phyloP scores from a whole-genome alignment of 2,329 filamentous ascomycete species.

The Colletotrichum siamense region DNA sequence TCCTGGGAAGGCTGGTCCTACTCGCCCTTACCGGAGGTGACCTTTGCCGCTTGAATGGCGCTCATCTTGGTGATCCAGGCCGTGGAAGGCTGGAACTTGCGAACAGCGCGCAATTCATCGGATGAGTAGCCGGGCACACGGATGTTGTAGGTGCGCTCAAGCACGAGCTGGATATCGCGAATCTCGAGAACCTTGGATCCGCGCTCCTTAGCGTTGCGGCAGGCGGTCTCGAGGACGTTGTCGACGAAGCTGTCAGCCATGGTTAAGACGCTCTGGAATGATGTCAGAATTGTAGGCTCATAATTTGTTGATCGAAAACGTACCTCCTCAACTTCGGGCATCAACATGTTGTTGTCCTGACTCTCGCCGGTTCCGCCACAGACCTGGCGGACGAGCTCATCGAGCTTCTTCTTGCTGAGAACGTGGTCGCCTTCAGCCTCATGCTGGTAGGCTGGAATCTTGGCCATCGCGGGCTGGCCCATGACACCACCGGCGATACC shows the following conservation, averaged over 20 bases:
- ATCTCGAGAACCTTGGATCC: constrained; percentile 90
- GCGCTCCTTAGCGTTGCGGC: constrained; percentile 90
- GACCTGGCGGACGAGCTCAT: constrained; percentile 93
- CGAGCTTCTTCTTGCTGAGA: constrained; percentile 96
- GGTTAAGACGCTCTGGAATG: constrained; percentile 76
- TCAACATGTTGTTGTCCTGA: constrained; percentile 78
- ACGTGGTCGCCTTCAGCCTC: constrained; percentile 93
- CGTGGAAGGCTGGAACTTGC: constrained; percentile 87
- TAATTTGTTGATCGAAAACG: constrained; percentile 26
- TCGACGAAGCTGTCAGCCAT: constrained; percentile 96
- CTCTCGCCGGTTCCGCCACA: constrained; percentile 78
- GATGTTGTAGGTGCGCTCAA: constrained; percentile 88
- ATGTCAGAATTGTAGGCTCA: not conserved
- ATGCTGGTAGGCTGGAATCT: constrained; percentile 82
- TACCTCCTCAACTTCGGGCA: constrained; percentile 96
- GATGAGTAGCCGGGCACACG: constrained; percentile 93
- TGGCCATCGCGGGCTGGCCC: constrained; percentile 83
- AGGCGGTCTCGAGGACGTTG: constrained; percentile 84
- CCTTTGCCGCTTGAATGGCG: constrained; percentile 93
- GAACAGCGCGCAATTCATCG: constrained; percentile 91
- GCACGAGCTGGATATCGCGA: constrained; percentile 81
- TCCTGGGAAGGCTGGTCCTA: constrained; percentile 33
- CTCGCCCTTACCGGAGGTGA: constrained; percentile 66
- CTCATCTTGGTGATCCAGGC: constrained; percentile 98
- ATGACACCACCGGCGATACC: constrained; percentile 82